phyloP scores from a whole-genome alignment of 257 asterid genomes.

The Solanum megistacrolobum region DNA sequence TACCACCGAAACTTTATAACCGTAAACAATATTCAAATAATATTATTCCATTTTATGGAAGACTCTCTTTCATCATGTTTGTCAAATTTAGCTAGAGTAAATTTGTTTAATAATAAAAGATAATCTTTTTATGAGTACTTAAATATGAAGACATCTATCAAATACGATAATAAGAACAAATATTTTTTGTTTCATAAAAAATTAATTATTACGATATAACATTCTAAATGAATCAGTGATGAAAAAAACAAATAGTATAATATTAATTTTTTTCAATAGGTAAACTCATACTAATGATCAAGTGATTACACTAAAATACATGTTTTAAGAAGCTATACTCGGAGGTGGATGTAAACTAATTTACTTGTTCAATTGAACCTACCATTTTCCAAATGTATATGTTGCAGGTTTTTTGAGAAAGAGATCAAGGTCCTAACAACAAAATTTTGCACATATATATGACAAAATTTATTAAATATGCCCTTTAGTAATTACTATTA shows the following conservation, averaged over 20 bases:
- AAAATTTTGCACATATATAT: background rate
- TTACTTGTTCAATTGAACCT: background rate
- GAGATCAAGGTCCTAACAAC: background rate
- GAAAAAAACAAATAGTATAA: too few relatives aligned
- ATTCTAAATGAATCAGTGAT: too few relatives aligned
- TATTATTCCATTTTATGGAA: constrained; percentile 40
- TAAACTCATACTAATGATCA: background rate
- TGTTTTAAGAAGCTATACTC: background rate
- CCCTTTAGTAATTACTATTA: background rate
- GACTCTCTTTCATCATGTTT: constrained; percentile 45
- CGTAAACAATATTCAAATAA: constrained; percentile 32
- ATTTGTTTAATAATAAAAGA: constrained; percentile 17
- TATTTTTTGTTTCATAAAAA: background rate
- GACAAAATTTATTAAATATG: too few relatives aligned
- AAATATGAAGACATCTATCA: background rate
- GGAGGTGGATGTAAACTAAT: background rate
- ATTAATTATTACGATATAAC: background rate
- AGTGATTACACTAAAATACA: background rate
- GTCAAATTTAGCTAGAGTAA: constrained; percentile 47
- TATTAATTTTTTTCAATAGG: background rate
- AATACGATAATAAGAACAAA: background rate
- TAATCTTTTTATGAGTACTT: background rate
- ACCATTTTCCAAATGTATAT: too few relatives aligned
- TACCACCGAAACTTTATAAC: constrained; percentile 33
- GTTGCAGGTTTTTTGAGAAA: background rate